Evolutionary conservation across 345 rosid species (phyloP), one percentile per base, ranked within the genome.

Genomic region (Nephelium lappaceum): DNA sequence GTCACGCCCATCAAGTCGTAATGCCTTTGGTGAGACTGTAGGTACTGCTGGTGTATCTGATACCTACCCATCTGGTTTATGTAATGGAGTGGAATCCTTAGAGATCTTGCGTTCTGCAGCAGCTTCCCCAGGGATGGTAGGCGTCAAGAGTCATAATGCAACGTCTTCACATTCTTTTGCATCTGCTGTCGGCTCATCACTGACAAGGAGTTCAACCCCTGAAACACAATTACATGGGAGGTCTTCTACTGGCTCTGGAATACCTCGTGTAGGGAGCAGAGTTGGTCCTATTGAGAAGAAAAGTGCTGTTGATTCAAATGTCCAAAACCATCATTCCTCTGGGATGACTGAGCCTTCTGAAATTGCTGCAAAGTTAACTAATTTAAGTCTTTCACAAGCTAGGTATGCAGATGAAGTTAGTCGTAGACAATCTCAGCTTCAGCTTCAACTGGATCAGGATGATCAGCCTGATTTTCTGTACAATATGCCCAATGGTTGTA

Each of bases 181-280:
- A 71, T 81, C 95, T 78, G 84, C 86, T 67, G 72, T 87, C 76
- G 92, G 88, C 78, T 84, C 96, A 78, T 89, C 90, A 65, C 82
- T 89, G 41, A 85, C 96, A 12, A 89, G 95, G 81, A 92, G 87
- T 81, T 83, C 88, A 81, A 89, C 92, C 74, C 91, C 97, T 77
- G 98, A 96, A 71, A 84, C 85, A 49, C 87, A 89, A 82, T 73
- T 87, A 55, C 80, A 71, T 47, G 95, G 90, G 65, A 82, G 95
- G 83, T 84, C 91, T 31, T 31, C 36, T 65, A 61, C 89, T 43
- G 85, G 86, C 78, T 81, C 86, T 74, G 89, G 89, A 74, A 90
- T 89, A 78, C 93, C 94, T 65, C 92, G 89, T 53, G 85, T 85
- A 36, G 98, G 92, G 66, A 88, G 90, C 80, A 86, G 90, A 86